Conservation (phyloP, 1,284 basidiomycete genomes). For the Somion occarium region DNA sequence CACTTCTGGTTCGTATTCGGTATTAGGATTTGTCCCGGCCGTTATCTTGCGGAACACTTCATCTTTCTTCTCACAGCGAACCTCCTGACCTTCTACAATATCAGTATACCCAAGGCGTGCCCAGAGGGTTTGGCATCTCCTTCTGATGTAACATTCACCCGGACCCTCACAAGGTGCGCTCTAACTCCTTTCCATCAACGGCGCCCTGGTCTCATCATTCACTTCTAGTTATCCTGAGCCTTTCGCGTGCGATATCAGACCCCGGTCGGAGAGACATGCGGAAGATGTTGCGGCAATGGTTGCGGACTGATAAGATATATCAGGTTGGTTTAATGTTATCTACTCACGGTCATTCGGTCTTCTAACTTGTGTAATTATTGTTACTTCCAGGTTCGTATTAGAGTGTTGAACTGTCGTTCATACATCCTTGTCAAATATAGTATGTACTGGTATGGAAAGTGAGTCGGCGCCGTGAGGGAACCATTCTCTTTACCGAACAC, state of each 20-base stretch:
- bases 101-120: background rate
- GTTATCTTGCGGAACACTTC: background rate
- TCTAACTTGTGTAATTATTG: no score
- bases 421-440: no score
- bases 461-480: no score
- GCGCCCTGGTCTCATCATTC: background rate
- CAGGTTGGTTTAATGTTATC: no score
- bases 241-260: slow-evolving; percentile 8
- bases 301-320: background rate
- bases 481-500: no score
- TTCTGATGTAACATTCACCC: slow-evolving; percentile 1
- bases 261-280: background rate
- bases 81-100: background rate
- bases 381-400: no score
- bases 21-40: background rate
- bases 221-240: slow-evolving; percentile 38
- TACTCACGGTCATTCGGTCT: no score
- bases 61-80: background rate
- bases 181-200: background rate
- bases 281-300: background rate
- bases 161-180: background rate
- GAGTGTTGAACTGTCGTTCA: no score
- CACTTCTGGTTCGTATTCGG: background rate
- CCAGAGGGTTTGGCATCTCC: background rate
- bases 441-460: no score